These are phyloP conservation scores for Cystobasidium onofrii DNA, from an alignment of 768 basidiomycete species.

Conservation along the genomic window DNA sequence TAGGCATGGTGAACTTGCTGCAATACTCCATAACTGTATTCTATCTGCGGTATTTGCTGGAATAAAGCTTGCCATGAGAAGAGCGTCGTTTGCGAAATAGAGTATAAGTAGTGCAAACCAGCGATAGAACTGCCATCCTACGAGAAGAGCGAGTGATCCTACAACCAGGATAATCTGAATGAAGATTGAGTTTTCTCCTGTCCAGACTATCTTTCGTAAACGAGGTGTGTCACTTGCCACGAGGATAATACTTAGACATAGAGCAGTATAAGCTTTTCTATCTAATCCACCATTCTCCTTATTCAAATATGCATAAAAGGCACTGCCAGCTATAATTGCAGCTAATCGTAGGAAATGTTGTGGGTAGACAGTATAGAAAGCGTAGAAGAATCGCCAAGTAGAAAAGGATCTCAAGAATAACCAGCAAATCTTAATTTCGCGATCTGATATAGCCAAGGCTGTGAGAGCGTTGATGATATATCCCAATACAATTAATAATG, in stretches of 20 bases:
- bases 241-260: background rate
- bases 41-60: background rate
- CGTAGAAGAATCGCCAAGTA: constrained; percentile 23
- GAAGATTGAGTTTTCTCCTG: background rate
- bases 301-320: constrained; percentile 5
- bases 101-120: constrained; percentile 6
- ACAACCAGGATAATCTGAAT: constrained; percentile 3
- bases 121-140: constrained; percentile 5
- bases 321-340: background rate
- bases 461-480: constrained; percentile 2
- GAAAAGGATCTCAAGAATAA: constrained; percentile 15
- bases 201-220: constrained; percentile 12
- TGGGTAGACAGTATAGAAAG: constrained; percentile 14
- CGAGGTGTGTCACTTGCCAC: constrained; percentile 11
- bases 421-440: constrained; percentile 21
- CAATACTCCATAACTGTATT: background rate
- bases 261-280: constrained; percentile 11
- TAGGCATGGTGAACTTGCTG: background rate
- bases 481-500: background rate
- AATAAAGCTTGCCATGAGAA: constrained; percentile 18
- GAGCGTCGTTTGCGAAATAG: constrained; percentile 19
- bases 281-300: background rate
- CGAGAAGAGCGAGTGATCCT: background rate
- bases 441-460: background rate
- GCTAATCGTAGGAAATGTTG: constrained; percentile 2